Evolutionary conservation across 306 rosid species (phyloP), one percentile per base, ranked within the genome.

Genomic region (Lathyrus oleraceus): DNA sequence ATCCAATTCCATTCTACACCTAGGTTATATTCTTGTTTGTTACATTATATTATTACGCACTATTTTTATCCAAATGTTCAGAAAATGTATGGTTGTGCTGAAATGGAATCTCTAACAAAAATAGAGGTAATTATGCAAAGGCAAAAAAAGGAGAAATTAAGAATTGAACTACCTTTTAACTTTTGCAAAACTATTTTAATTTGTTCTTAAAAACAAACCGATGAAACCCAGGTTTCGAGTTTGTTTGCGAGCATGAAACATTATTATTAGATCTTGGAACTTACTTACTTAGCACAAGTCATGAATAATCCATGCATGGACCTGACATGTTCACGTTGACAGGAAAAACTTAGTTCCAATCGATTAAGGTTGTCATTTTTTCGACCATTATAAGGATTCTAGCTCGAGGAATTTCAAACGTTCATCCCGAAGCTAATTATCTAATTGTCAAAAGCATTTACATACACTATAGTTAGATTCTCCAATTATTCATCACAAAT

Each of bases 161-260:
- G 10, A 40, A 42, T 57, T n/a, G 17, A 6, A n/a, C 42, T 21
- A 48, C 28, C 6, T 20, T 53, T 25, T 61, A 53, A 60, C 62
- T 67, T 62, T 67, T 60, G 16, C 14, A 71, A 5, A 15, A 65
- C 43, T 49, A 58, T 69, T 32, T 65, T 48, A 58, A 65, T 32
- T 65, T 75, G 52, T 73, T 51, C 32, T 4, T 38, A 70, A 74
- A 82, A 79, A 82, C 85, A 80, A 72, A 71, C 71, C 80, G 84
- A 72, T 79, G 75, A 73, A 65, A 76, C 72, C 82, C 88, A 78
- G 76, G 69, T 81, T 68, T 45, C 27, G 2, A 51, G 16, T 76
- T 81, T 78, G 92, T 78, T 84, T 7, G 28, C 10, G 30, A 71
- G 74, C 72, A 61, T 36, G 78, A 70, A 74, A 82, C 57, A 45